Base-by-base conservation (phyloP, 2,329 filamentous ascomycete genomes). In the Hymenoscyphus fraxineus region DNA sequence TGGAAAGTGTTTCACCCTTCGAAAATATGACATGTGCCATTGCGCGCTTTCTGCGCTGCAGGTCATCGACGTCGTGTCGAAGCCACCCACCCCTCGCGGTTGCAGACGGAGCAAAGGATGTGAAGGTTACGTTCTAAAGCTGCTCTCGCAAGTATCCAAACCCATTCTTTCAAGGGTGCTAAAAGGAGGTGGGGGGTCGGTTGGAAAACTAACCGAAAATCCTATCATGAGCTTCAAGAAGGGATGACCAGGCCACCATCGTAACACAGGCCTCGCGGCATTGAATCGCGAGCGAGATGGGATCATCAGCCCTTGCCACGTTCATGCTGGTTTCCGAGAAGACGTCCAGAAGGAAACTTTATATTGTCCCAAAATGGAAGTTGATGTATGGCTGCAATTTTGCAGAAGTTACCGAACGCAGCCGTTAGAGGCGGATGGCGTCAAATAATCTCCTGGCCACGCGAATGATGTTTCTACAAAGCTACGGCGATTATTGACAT, bases 311-410 rank as follows among this genome's bases (percentile, higher is more conserved):
- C 67, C 65, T 68, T 68, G 67, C 32, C 64, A 59, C 64, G 68
- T 64, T 63, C 67, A 66, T 63, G 66, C 65, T 55, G 67, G 44
- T 19, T 16, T 58, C 38, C 19, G 47, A 54, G 47, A 27, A 54
- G 47, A 54, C 47, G 57, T 58, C 35, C 15, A 40, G 58, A 39
- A 65, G 38, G 41, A 55, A 63, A 67, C 64, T 69, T 67, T 65
- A 62, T 65, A 62, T 31, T 38, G 60, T 38, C 63, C 63, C 47
- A 41, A 60, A 68, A 16, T 47, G 60, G 70, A 47, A 64, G 31
- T 66, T 67, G 38, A 71, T 67, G 70, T 68, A 70, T 62, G 54
- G 61, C 61, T 68, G 66, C 62, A 72, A 72, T 73, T 67, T 35
- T 73, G 65, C 27, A 38, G 47, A 41, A 44, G 16, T 47, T 65